A percentile compares a stretch with the other conserved stretches of the same genome.
Evolutionary conservation across 108 stramenopile species (phyloP).

Genomic region (Nannochloropsis gaditana): DNA sequence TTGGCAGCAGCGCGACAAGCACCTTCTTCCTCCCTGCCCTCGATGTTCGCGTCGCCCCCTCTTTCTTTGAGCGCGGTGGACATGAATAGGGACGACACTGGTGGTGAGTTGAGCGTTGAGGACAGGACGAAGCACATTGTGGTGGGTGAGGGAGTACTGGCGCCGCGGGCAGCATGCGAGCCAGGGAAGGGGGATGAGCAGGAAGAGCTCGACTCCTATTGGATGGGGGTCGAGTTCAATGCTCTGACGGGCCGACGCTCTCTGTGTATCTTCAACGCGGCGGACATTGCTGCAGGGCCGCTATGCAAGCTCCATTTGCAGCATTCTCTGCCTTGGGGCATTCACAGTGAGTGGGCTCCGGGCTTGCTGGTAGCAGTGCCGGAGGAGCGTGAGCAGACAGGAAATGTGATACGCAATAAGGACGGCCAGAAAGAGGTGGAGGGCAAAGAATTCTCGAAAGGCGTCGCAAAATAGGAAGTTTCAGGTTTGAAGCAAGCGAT

Average conservation of each 20-base stretch:
- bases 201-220: slow-evolving; percentile 11
- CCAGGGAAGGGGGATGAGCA: neutral
- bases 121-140: neutral
- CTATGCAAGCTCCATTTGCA: slow-evolving; percentile 10
- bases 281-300: neutral
- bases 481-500: no score
- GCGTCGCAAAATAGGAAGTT: no score
- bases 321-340: neutral
- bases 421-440: no score
- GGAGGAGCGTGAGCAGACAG: neutral
- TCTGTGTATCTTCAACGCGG: neutral
- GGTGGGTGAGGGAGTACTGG: neutral
- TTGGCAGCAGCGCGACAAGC: neutral
- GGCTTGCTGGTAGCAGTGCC: neutral
- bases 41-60: no score
- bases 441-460: no score
- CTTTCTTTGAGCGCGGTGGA: no score
- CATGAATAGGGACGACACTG: no score
- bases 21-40: no score
- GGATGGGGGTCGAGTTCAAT: slow-evolving; percentile 20
- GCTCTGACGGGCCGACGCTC: neutral
- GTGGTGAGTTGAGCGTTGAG: slow-evolving; percentile 8
- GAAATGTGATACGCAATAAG: no score
- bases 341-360: neutral
- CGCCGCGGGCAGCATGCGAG: neutral